A percentile compares a stretch with the other conserved stretches of the same genome.
These are phyloP conservation scores for Cyclotella choctawhatcheeana DNA, from an alignment of 108 stramenopile genomes.

Conservation along the genomic window DNA sequence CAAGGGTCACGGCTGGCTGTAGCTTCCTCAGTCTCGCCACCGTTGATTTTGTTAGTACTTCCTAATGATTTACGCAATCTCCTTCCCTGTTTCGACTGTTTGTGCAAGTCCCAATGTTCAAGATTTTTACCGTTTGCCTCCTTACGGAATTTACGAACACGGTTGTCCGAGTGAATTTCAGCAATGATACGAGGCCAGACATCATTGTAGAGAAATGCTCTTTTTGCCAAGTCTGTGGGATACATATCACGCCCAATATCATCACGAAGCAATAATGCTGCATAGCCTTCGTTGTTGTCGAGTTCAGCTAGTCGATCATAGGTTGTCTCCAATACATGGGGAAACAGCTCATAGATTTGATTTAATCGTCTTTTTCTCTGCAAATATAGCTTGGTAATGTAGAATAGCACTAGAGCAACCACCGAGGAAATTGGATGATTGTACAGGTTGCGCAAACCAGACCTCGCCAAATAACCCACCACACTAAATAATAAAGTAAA, in stretches of 20 bases:
- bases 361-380: conserved; percentile 21
- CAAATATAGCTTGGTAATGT: not conserved
- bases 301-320: conserved; percentile 47
- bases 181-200: conserved; percentile 45
- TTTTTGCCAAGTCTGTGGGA: conserved; percentile 26
- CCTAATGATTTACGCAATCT: conserved; percentile 33
- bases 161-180: conserved; percentile 42
- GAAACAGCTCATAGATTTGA: conserved; percentile 31
- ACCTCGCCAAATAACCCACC: conserved; percentile 4
- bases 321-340: conserved; percentile 20
- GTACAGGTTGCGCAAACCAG: conserved; percentile 6
- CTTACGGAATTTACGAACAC: conserved; percentile 43
- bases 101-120: conserved; percentile 45
- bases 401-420: not conserved
- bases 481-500: not conserved
- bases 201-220: conserved; percentile 35
- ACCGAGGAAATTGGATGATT: conserved; percentile 22
- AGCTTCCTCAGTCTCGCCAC: not conserved
- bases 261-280: conserved; percentile 39
- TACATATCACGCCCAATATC: conserved; percentile 47
- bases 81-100: conserved; percentile 32
- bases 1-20: conserved; percentile 30
- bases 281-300: conserved; percentile 43
- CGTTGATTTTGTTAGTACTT: not conserved
- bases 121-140: conserved; percentile 36